phyloP scores from a whole-genome alignment of 805 yeast genomes.

The Schizosaccharomyces pombe region DNA sequence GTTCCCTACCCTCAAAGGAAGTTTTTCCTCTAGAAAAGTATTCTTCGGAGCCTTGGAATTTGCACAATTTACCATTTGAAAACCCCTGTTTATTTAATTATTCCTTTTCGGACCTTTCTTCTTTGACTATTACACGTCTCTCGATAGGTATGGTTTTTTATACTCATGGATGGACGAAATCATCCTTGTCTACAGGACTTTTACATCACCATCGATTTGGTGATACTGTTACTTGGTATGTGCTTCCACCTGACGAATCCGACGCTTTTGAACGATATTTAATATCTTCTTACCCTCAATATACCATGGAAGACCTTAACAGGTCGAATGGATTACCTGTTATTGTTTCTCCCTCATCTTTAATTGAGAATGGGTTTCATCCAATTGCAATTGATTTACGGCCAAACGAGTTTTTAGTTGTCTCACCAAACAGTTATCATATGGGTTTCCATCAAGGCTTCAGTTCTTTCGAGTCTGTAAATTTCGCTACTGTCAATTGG shows the following conservation, averaged over 20 bases:
- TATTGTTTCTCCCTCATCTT: conserved; percentile 42
- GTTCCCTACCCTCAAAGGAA: conserved; percentile 17
- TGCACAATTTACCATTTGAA: conserved; percentile 16
- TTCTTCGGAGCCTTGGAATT: conserved; percentile 18
- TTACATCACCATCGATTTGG: conserved; percentile 86
- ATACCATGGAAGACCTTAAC: too few species aligned
- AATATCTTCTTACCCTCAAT: conserved; percentile 18
- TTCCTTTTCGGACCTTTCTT: conserved; percentile 29
- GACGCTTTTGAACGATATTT: conserved; percentile 57
- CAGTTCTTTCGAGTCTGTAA: conserved; percentile 26
- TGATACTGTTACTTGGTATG: conserved; percentile 79
- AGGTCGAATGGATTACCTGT: conserved; percentile 69
- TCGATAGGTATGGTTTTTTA: conserved; percentile 75
- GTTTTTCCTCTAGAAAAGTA: conserved; percentile 15
- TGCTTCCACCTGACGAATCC: conserved; percentile 52
- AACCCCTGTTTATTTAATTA: conserved; percentile 16
- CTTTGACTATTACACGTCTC: conserved; percentile 90
- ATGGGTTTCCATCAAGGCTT: conserved; percentile 77
- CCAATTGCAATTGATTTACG: conserved; percentile 42
- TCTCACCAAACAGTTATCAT: conserved; percentile 77
- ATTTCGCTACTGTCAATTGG: conserved; percentile 21
- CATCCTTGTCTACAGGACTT: conserved; percentile 75
- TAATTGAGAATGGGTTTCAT: conserved; percentile 23
- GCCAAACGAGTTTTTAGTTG: conserved; percentile 60
- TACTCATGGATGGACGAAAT: conserved; percentile 92